Base-by-base conservation (phyloP, 345 rosid genomes). In the Eucalyptus regnans region DNA sequence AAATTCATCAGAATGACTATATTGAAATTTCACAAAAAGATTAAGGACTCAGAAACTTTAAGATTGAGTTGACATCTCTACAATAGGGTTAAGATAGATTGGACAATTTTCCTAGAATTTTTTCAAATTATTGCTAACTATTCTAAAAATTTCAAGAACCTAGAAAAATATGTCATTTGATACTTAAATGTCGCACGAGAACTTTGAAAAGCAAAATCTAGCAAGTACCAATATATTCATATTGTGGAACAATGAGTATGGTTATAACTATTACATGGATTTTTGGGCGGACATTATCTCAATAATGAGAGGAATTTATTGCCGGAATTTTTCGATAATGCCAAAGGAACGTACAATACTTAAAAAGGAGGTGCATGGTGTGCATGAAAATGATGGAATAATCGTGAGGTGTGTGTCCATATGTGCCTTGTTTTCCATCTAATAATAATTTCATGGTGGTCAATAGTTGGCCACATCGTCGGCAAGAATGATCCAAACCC, bases 151-250 rank as follows among this genome's bases (percentile, higher is more conserved):
- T 64, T 64, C 16, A n/a, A n/a, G 20, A 64, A 64, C 9, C 7
- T 64, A n/a, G 5, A n/a, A 14, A 64, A 64, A n/a, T 1, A 8
- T 15, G 41, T 15, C 0, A 6, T 64, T n/a, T 64, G 9, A 64
- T n/a, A 64, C 20, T n/a, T 64, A 68, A 31, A 17, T 68, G 12
- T 17, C 5, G 12, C 11, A 0, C 0, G 12, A 18, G 81, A 71
- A 33, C 81, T 71, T 18, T 37, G 46, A 71, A 71, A 71, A 33
- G 25, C 2, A 71, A 71, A 37, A 71, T 33, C 41, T 71, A 37
- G 4, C 44, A 71, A 33, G 25, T 33, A 2, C 25, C 81, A 18
- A 4, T 71, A 17, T 71, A 37, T 71, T 37, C 44, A 71, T 33
- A 9, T 18, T 18, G 12, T 33, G 81, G 44, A 33, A 17, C 81